Base-by-base conservation (phyloP, 2,329 filamentous ascomycete genomes). In the Daldinia sp. region DNA sequence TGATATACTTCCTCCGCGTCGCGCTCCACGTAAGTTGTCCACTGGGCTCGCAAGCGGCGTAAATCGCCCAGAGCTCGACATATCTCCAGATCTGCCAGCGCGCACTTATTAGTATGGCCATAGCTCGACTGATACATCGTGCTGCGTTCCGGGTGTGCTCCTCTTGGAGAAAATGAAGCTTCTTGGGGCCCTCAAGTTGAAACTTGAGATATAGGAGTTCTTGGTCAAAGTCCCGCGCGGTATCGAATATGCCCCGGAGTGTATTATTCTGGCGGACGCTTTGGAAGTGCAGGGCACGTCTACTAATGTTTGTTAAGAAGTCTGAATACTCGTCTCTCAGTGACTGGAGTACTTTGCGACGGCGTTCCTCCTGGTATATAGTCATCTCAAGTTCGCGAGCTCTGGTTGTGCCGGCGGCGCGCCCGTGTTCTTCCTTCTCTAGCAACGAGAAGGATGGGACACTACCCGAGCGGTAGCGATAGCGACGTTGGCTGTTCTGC, bases 161-260 rank as follows among this genome's bases (percentile, higher is more conserved):
- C 19, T 19, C 6, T 2, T 29, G 19, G 1, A 63, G n/a, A 37
- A 45, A 56, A 34, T 27, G 17, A 4, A 59, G 5, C 41, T 37
- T 35, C 15, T 41, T 29, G 4, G 57, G 64, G 0, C 57, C 61
- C 13, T 5, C 34, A 13, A 66, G 63, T 3, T 43, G 32, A 50
- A 58, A 64, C 25, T 35, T 8, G 19, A 63, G 53, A 17, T 35
- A 29, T 15, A 61, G n/a, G 0, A 61, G 52, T 49, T 61, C 45
- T 29, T 61, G 49, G 17, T 61, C 53, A 27, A 56, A 64, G 5
- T 41, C 50, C 3, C 53, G 49, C n/a, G 35, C 19, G 4, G 53
- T 32, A 23, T 66, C 53, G 49, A 63, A 6, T 17, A 58, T 53
- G 23, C 32, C 35, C 7, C 23, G 43, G 21, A 49, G 21, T 2